Base-by-base conservation (phyloP, 768 basidiomycete genomes). In the Paxillus ammoniavirescens region DNA sequence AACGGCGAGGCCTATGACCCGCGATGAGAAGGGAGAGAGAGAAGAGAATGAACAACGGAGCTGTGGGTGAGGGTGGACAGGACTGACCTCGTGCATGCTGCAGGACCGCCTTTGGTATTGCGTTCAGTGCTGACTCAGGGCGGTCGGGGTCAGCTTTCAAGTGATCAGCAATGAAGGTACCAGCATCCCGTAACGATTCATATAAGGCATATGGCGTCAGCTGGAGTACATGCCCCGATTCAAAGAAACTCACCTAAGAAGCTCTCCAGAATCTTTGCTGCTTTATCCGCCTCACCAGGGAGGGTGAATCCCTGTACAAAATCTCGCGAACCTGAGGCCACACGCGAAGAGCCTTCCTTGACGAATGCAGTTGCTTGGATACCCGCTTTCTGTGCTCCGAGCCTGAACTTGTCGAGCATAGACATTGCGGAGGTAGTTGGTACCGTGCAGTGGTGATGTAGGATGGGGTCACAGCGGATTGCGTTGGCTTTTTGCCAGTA, bases 281-380 rank as follows among this genome's bases (percentile, higher is more conserved):
- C 92, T 67, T 97, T 97, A 55, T 93, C 89, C 40, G 93, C 89
- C 70, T 98, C 95, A 55, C 91, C 93, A 17, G 93, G 93, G 21
- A 98, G 77, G 38, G 82, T 85, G 74, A 98, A 98, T 4, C 86
- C 83, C 56, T 93, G 91, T 0, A 87, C 87, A 51, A 93, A 86
- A 47, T 87, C 86, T 58, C 83, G 77, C 1, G 89, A 88, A 46
- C 89, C 89, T 48, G 78, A 83, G 13, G 88, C 87, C 7, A 91
- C 80, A 58, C 84, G 86, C 46, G 75, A 80, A 2, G 82, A 78
- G 58, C 86, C 82, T 15, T 84, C 80, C 54, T 82, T 84, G 9
- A 85, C 74, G 60, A 94, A 87, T 0, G 89, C 83, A 0, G 86
- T 80, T 0, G 93, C 93, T 62, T 93, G 91, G 0, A 86, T 73